Evolutionary conservation across 305 asterid species (phyloP).

Genomic region (Fraxinus greggii): DNA sequence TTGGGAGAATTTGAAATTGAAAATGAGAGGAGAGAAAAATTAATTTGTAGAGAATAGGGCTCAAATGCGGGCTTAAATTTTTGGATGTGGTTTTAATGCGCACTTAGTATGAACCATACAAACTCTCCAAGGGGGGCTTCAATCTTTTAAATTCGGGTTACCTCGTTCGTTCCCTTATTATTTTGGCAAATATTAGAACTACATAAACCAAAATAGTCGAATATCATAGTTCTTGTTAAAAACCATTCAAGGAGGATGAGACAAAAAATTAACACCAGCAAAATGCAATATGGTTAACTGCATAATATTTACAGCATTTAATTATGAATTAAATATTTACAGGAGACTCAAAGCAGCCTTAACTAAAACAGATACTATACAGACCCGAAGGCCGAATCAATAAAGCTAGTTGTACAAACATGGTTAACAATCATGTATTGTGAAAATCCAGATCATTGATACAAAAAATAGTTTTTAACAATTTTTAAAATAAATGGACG

Average conservation of each 20-base stretch:
- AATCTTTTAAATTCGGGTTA: neutral
- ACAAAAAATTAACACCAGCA: neutral
- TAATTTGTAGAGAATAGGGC: too few relatives aligned
- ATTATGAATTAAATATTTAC: neutral
- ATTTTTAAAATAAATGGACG: too few relatives aligned
- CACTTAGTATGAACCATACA: neutral
- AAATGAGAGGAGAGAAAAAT: too few relatives aligned
- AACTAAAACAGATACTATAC: neutral
- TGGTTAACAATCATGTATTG: too few relatives aligned
- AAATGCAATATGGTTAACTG: neutral
- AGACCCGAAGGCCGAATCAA: neutral
- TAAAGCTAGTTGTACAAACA: too few relatives aligned
- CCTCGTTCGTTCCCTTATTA: neutral
- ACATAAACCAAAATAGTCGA: neutral
- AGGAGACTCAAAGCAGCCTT: neutral
- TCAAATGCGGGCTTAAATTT: too few relatives aligned
- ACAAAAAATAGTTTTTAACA: too few relatives aligned
- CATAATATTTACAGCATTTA: neutral
- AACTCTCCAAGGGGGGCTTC: neutral
- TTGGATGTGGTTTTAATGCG: too few relatives aligned
- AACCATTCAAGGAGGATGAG: neutral
- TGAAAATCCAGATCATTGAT: too few relatives aligned
- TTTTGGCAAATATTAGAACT: neutral
- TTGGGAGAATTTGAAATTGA: too few relatives aligned
- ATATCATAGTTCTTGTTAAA: neutral